A percentile compares a stretch with the other conserved stretches of the same genome.
These are phyloP conservation scores for Dendrobium chrysotoxum DNA, from an alignment of 106 monocot genomes.

Conservation along the genomic window DNA sequence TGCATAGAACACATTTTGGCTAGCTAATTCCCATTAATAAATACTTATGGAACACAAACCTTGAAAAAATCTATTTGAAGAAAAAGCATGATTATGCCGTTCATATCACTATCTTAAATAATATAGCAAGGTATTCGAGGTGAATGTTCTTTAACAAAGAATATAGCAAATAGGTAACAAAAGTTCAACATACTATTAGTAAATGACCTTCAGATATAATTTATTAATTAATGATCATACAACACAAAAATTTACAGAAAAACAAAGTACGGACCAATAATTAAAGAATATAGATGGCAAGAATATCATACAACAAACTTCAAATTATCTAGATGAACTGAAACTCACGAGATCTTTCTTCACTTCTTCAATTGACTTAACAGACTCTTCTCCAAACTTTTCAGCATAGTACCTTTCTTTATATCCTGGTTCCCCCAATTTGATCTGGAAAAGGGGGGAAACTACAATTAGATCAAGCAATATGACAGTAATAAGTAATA, in stretches of 20 bases:
- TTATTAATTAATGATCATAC: slow-evolving; percentile 1
- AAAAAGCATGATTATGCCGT: no score
- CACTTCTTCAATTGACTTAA: slow-evolving; percentile 45
- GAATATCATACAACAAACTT: slow-evolving; percentile 1
- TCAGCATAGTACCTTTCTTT: slow-evolving; percentile 86
- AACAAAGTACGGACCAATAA: background rate
- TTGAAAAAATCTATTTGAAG: no score
- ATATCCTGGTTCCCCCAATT: slow-evolving; percentile 92
- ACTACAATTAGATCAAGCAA: background rate
- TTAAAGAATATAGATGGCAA: background rate
- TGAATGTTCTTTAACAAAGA: no score
- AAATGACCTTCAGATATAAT: background rate
- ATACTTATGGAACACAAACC: no score
- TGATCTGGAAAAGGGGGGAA: slow-evolving; percentile 44
- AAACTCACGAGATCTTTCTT: slow-evolving; percentile 72
- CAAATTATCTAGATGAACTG: background rate
- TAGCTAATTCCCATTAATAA: background rate
- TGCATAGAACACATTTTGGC: background rate
- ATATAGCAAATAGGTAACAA: background rate
- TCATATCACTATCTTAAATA: no score
- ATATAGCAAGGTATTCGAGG: no score
- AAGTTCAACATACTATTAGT: background rate
- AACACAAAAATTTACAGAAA: background rate
- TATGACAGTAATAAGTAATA: background rate
- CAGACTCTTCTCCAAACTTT: slow-evolving; percentile 55